phyloP scores from a whole-genome alignment of 148 eudicot species.

The Arbutus unedo region DNA sequence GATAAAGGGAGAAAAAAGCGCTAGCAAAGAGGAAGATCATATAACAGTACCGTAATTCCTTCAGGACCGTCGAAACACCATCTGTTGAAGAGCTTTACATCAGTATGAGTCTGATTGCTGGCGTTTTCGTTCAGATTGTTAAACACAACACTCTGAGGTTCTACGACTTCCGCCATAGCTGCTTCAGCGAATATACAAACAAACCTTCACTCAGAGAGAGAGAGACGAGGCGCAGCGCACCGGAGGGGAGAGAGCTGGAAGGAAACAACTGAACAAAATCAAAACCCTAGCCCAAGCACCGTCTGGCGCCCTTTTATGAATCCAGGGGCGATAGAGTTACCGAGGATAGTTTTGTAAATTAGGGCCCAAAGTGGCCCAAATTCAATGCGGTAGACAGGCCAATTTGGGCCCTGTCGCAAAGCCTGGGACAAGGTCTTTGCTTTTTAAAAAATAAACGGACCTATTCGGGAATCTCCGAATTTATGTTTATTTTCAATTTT shows the following conservation, averaged over 20 bases:
- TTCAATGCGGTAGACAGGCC: no score
- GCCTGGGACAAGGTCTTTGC: no score
- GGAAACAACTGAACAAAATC: not conserved
- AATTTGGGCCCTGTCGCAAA: no score
- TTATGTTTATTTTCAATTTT: no score
- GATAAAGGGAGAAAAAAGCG: not conserved
- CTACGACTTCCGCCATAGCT: not conserved
- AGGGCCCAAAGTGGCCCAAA: no score
- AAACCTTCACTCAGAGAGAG: not conserved
- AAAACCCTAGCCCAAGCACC: not conserved
- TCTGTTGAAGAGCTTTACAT: not conserved
- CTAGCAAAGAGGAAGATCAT: no score
- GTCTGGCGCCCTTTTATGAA: not conserved
- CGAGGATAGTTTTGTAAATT: not conserved
- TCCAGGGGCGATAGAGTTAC: not conserved
- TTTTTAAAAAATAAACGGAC: no score
- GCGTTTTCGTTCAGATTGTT: not conserved
- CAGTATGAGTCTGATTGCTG: not conserved
- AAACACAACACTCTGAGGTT: not conserved
- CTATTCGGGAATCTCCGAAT: no score
- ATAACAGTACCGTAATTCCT: not conserved
- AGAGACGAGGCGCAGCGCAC: not conserved
- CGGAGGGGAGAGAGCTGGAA: not conserved
- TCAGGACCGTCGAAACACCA: not conserved
- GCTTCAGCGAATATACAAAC: not conserved